These are phyloP conservation scores for Epichloe festucae DNA, from an alignment of 2,329 filamentous ascomycete genomes.

Conservation along the genomic window DNA sequence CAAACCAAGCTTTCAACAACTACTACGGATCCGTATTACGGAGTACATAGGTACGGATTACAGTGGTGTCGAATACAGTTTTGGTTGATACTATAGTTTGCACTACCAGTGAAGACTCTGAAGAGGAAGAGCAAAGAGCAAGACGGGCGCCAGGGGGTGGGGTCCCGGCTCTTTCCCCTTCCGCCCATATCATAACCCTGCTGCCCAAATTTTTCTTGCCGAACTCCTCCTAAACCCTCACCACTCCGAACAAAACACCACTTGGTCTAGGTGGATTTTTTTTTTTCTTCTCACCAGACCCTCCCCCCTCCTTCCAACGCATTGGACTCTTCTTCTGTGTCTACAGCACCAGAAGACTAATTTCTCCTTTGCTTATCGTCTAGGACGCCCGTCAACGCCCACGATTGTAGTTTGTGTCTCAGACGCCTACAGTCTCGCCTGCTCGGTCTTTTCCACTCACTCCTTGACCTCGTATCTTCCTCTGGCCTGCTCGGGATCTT, in stretches of 20 bases:
- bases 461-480: constrained; percentile 15
- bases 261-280: constrained; percentile 23
- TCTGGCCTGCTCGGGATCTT: constrained; percentile 10
- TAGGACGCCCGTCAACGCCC: constrained; percentile 15
- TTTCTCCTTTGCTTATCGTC: constrained; percentile 14
- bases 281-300: constrained; percentile 18
- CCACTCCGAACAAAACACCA: constrained; percentile 17
- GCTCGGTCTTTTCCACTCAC: constrained; percentile 17
- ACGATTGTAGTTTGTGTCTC: constrained; percentile 20
- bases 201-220: constrained; percentile 26
- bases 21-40: too few species aligned
- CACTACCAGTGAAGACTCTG: not conserved
- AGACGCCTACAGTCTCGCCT: constrained; percentile 9
- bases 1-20: too few species aligned
- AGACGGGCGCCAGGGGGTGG: not conserved
- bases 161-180: constrained; percentile 16
- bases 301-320: constrained; percentile 18
- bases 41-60: too few species aligned
- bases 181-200: constrained; percentile 21
- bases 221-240: constrained; percentile 23
- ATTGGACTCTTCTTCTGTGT: constrained; percentile 22
- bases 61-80: too few species aligned
- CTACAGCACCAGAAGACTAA: constrained; percentile 17
- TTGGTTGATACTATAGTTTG: not conserved
- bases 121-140: not conserved